Base-by-base conservation (phyloP, 2,329 filamentous ascomycete genomes). In the Verticillium nonalfalfae region DNA sequence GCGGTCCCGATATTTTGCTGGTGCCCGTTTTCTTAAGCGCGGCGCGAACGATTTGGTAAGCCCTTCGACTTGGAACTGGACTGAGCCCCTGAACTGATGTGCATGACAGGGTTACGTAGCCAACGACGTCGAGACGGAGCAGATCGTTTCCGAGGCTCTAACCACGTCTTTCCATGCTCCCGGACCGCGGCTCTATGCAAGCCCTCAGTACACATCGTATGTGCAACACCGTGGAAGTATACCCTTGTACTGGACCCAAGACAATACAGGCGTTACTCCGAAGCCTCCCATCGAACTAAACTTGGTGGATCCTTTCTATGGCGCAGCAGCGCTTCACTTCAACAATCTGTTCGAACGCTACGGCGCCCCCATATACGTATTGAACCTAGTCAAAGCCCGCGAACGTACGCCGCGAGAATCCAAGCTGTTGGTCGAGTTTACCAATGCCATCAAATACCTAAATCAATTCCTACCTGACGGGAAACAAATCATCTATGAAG, bases 51-150 rank as follows among this genome's bases (percentile, higher is more conserved):
- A 99, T 73, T 74, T 93, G 61, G 80, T 81, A 75, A 57, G 71
- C 66, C 9, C n/a, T 26, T 31, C 4, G 10, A 35, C 21, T 9
- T 35, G 4, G n/a, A 35, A 15, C 15, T 31, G 13, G 35, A 14
- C 31, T 39, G 26, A n/a, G 26, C 26, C 6, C 14, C 9, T 15
- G 5, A 35, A 26, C 35, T 64, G 55, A 65, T n/a, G 15, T 13
- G 14, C n/a, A 21, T n/a, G 13, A 2, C 56, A 81, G 72, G 94
- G 95, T 14, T 96, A 96, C 72, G 95, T 99, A 60, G 96, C 95
- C 59, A 99, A 99, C 71, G 96, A 99, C 74, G 95, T 99, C 31
- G 96, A 99, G 76, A 98, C 95, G 1, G 95, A 99, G 75, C 95
- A 99, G 73, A 97, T 99, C 63, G 93, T 99, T 5, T 95, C 93